Evolutionary conservation across 2,329 filamentous ascomycete species (phyloP).

Genomic region (Tympanopsis confertula): DNA sequence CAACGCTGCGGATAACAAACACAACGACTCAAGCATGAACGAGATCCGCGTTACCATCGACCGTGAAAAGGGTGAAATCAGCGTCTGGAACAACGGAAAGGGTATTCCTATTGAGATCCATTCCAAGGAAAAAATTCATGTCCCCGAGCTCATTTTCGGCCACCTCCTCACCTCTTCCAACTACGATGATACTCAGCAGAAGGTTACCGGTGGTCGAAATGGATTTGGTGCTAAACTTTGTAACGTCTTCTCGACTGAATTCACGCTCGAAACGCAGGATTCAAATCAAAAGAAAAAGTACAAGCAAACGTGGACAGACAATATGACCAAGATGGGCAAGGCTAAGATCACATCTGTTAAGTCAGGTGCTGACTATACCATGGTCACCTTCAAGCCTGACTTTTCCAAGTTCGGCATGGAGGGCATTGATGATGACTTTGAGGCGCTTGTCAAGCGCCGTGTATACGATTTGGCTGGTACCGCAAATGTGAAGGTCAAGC

Average conservation of each 20-base stretch:
- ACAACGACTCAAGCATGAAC: slow-evolving; percentile 71
- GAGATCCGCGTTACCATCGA: slow-evolving; percentile 76
- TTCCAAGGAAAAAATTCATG: slow-evolving; percentile 80
- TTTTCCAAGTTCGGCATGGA: slow-evolving; percentile 77
- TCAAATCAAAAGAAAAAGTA: slow-evolving; percentile 79
- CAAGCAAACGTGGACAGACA: slow-evolving; percentile 88
- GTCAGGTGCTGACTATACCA: slow-evolving; percentile 74
- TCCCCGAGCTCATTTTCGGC: slow-evolving; percentile 95
- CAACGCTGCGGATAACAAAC: slow-evolving; percentile 97
- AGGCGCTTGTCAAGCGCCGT: slow-evolving; percentile 76
- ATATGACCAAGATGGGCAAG: slow-evolving; percentile 88
- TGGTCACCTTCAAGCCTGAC: slow-evolving; percentile 85
- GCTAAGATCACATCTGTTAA: slow-evolving; percentile 68
- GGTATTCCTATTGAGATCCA: slow-evolving; percentile 95
- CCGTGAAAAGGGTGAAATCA: slow-evolving; percentile 72
- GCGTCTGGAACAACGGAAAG: slow-evolving; percentile 88
- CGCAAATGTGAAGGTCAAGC: slow-evolving; percentile 68
- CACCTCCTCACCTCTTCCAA: slow-evolving; percentile 93
- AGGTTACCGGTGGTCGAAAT: slow-evolving; percentile 93
- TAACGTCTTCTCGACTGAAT: slow-evolving; percentile 93
- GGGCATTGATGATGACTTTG: slow-evolving; percentile 88
- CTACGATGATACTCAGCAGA: slow-evolving; percentile 87
- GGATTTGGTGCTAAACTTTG: slow-evolving; percentile 97
- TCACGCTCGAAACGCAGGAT: slow-evolving; percentile 82
- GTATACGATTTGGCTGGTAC: slow-evolving; percentile 97